These are phyloP conservation scores for Oryza meridionalis DNA, from an alignment of 176 grass and related monocot genomes.

Conservation along the genomic window DNA sequence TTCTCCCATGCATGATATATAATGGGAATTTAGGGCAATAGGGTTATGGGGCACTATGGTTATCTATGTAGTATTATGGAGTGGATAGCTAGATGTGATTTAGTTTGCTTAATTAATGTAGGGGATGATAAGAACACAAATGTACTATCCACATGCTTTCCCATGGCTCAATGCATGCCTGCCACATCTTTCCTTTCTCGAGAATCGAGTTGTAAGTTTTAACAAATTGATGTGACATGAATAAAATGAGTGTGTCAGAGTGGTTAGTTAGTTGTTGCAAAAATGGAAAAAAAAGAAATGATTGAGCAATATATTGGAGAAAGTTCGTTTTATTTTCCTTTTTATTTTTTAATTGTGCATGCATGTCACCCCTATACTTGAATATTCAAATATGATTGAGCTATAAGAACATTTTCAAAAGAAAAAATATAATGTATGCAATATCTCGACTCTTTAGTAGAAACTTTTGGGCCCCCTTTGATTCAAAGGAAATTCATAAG, in stretches of 20 bases:
- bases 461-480: no score
- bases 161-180: not conserved
- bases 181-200: not conserved
- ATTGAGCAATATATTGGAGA: not conserved
- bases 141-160: not conserved
- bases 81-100: not conserved
- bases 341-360: not conserved
- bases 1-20: no score
- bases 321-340: not conserved
- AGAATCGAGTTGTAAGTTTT: constrained; percentile 9
- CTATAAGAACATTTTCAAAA: not conserved
- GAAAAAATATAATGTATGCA: no score
- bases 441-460: not conserved
- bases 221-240: not conserved
- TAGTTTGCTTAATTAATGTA: not conserved
- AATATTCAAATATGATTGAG: not conserved
- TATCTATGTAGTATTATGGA: not conserved
- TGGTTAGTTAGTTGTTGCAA: not conserved
- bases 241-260: not conserved
- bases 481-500: no score
- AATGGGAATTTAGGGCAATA: not conserved
- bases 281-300: not conserved
- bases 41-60: not conserved
- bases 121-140: not conserved
- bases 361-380: not conserved